Evolutionary conservation across 2,329 filamentous ascomycete genomes (phyloP).

Genomic region (Hypoxylon sp.): DNA sequence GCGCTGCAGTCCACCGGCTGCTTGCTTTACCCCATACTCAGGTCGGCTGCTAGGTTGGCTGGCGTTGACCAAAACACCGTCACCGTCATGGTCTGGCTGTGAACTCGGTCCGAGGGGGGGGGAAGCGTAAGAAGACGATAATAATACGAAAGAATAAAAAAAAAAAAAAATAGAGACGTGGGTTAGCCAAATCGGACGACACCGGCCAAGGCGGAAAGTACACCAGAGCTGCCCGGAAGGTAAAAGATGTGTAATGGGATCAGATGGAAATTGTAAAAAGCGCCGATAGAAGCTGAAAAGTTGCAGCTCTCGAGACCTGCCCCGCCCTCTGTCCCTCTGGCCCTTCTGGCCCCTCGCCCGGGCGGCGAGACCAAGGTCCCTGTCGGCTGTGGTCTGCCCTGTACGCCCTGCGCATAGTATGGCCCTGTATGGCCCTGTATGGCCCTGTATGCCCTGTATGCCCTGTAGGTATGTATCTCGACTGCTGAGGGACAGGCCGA

Average conservation of each 20-base stretch:
- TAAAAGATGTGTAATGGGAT: slow-evolving; percentile 15
- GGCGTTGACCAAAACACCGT: slow-evolving; percentile 20
- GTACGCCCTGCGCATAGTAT: background rate
- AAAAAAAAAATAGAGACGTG: slow-evolving; percentile 8
- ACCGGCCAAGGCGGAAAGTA: slow-evolving; percentile 25
- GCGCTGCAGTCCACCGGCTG: slow-evolving; percentile 37
- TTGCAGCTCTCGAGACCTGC: slow-evolving; percentile 27
- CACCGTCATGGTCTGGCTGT: slow-evolving; percentile 32
- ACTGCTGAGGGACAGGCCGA: no score
- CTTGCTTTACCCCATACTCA: slow-evolving; percentile 41
- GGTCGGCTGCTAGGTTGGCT: slow-evolving; percentile 31
- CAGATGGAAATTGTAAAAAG: slow-evolving; percentile 25
- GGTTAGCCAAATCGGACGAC: slow-evolving; percentile 32
- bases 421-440: no score
- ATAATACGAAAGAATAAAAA: no score
- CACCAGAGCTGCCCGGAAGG: slow-evolving; percentile 27
- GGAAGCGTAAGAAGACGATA: no score
- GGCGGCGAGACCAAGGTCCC: slow-evolving; percentile 29
- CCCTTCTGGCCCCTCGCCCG: slow-evolving; percentile 4
- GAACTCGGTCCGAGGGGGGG: slow-evolving; percentile 4
- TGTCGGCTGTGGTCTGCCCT: background rate
- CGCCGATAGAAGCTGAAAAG: slow-evolving; percentile 33
- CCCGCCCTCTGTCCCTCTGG: slow-evolving; percentile 1
- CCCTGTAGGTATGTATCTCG: no score
- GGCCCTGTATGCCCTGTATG: no score